Evolutionary conservation across 2,329 filamentous ascomycete species (phyloP).

Genomic region (Ambrosiella beaveri): DNA sequence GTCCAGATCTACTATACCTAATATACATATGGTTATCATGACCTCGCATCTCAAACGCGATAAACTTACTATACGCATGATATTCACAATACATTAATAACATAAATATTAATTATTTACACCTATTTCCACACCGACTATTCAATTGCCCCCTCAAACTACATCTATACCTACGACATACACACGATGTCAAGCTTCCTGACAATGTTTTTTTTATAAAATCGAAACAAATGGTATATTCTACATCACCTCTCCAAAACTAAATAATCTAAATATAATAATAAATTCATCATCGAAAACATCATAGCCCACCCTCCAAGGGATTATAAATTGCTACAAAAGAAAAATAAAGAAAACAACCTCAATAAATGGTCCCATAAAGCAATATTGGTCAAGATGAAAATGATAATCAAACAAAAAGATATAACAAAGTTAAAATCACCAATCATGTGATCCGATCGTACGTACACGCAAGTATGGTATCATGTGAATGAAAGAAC

Average conservation of each 20-base stretch:
- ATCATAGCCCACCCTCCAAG: background rate
- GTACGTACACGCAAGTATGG: background rate
- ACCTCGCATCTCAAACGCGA: too few relatives aligned
- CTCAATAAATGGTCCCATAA: slow-evolving; percentile 1
- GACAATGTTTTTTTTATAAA: background rate
- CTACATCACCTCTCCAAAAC: background rate
- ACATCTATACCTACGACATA: too few relatives aligned
- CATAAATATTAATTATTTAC: too few relatives aligned
- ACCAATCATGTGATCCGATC: slow-evolving; percentile 1
- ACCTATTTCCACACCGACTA: too few relatives aligned
- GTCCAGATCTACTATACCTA: too few relatives aligned
- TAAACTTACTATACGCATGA: too few relatives aligned
- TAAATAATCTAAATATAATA: background rate
- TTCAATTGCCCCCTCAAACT: too few relatives aligned
- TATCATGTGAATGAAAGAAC: slow-evolving; percentile 2
- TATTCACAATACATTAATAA: too few relatives aligned
- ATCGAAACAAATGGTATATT: background rate
- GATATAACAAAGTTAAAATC: background rate
- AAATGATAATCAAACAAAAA: slow-evolving; percentile 2
- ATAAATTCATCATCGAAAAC: background rate
- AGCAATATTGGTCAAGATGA: background rate
- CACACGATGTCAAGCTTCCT: too few relatives aligned
- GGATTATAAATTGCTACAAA: background rate
- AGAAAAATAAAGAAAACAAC: slow-evolving; percentile 12
- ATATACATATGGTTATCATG: too few relatives aligned